Percentiles rank a stretch among this genome's conserved stretches.
Evolutionary conservation across 2,329 filamentous ascomycete genomes (phyloP).

Genomic region (Pseudocercospora fuligena): DNA sequence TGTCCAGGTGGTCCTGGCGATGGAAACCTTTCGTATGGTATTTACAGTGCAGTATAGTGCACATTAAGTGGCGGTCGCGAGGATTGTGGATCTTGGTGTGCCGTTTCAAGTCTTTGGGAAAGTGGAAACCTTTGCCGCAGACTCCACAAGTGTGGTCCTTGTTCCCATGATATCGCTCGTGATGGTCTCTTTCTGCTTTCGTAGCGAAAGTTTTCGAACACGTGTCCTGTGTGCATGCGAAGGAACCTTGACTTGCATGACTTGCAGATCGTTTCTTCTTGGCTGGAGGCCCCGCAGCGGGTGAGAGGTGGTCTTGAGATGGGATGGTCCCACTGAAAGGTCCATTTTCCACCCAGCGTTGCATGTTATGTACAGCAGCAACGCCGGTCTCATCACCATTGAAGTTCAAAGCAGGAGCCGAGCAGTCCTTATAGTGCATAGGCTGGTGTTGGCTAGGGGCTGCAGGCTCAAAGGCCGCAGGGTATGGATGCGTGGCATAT

Average conservation of each 20-base stretch:
- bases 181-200: slow-evolving; percentile 10
- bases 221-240: slow-evolving; percentile 2
- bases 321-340: background rate
- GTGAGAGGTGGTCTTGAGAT: background rate
- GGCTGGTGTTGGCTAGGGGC: background rate
- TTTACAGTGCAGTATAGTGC: slow-evolving; percentile 12
- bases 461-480: background rate
- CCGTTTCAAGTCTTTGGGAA: slow-evolving; percentile 12
- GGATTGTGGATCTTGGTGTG: slow-evolving; percentile 15
- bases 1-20: slow-evolving; percentile 8
- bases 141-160: background rate
- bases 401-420: background rate
- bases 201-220: slow-evolving; percentile 4
- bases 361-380: background rate
- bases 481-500: background rate
- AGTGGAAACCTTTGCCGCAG: slow-evolving; percentile 6
- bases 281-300: background rate
- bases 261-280: background rate
- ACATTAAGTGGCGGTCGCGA: slow-evolving; percentile 11
- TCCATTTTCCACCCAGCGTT: background rate
- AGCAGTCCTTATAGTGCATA: background rate
- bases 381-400: background rate
- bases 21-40: slow-evolving; percentile 13
- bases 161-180: slow-evolving; percentile 12
- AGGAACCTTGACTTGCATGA: background rate